Percentiles rank a stretch among this genome's conserved stretches.
phyloP scores from a whole-genome alignment of 148 eudicot species.

The Heliosperma pusillum region DNA sequence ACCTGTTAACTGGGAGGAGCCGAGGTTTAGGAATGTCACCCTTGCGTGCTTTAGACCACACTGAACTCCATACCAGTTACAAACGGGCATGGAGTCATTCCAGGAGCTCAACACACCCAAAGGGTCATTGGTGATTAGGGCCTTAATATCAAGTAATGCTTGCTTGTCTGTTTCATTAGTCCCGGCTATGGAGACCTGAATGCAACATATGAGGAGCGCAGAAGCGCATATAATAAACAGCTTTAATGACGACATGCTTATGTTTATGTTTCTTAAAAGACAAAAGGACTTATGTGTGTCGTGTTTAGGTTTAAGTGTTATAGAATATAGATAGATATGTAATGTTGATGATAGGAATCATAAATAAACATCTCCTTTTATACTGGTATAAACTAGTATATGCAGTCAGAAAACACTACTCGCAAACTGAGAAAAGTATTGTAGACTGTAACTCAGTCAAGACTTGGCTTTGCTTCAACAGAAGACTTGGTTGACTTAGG shows the following conservation, averaged over 20 bases:
- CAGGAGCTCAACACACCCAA: constrained; percentile 17
- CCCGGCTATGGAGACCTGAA: neutral
- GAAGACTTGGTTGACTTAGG: too few species aligned
- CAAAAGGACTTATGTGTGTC: too few species aligned
- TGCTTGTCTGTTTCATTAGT: constrained; percentile 17
- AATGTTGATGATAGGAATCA: too few species aligned
- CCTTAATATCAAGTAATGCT: constrained; percentile 22
- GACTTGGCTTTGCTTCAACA: too few species aligned
- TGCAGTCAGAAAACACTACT: too few species aligned
- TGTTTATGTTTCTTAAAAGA: too few species aligned
- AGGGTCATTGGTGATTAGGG: constrained; percentile 20
- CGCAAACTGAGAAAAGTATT: too few species aligned
- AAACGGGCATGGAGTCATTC: constrained; percentile 24
- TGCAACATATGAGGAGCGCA: constrained; percentile 1
- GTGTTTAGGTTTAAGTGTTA: too few species aligned
- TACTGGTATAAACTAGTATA: too few species aligned
- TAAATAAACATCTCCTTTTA: too few species aligned
- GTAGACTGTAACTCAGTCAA: too few species aligned
- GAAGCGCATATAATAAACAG: neutral
- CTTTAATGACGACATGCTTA: neutral
- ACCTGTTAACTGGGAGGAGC: constrained; percentile 16
- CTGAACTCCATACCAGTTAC: constrained; percentile 18
- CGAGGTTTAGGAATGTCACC: neutral
- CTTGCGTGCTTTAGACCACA: constrained; percentile 22
- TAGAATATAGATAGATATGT: too few species aligned